These are phyloP conservation scores for Aspergillus egyptiacus DNA, from an alignment of 495 filamentous ascomycete genomes.

Conservation along the genomic window DNA sequence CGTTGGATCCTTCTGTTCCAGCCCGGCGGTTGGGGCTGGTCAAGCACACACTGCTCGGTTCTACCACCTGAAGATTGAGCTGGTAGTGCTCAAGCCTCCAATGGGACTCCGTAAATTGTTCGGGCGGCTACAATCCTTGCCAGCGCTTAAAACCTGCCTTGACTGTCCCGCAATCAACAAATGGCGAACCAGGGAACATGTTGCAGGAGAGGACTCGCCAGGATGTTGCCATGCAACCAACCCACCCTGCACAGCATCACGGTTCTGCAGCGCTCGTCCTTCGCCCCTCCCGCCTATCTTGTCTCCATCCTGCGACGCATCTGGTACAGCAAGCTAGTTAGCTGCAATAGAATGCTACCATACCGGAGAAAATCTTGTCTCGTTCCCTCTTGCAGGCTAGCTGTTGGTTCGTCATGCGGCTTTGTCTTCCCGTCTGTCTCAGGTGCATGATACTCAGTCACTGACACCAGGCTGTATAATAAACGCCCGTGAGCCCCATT, in stretches of 20 bases:
- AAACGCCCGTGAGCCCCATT: constrained; percentile 6
- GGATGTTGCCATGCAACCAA: constrained; percentile 10
- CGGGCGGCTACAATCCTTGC: constrained; percentile 10
- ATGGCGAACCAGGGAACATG: not conserved
- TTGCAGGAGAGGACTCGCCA: not conserved
- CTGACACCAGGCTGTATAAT: constrained; percentile 4
- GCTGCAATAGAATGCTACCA: not conserved
- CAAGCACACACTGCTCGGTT: constrained; percentile 9
- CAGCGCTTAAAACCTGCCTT: constrained; percentile 9
- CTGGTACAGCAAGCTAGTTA: not conserved
- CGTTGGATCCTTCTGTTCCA: constrained; percentile 11
- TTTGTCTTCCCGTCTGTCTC: not conserved
- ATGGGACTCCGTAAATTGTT: constrained; percentile 9
- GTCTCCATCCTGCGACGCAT: not conserved
- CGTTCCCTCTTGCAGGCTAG: not conserved
- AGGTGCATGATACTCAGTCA: not conserved
- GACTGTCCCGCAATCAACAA: not conserved
- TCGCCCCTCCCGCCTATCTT: not conserved
- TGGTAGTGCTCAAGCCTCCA: not conserved
- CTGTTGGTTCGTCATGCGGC: constrained; percentile 7
- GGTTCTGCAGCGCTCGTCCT: constrained; percentile 2
- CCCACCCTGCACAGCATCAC: constrained; percentile 2
- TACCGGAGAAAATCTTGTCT: not conserved
- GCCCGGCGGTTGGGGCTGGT: constrained; percentile 6
- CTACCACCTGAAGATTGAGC: not conserved